Conservation (phyloP, 1,284 basidiomycete species). For the Cerioporus squamosus region DNA sequence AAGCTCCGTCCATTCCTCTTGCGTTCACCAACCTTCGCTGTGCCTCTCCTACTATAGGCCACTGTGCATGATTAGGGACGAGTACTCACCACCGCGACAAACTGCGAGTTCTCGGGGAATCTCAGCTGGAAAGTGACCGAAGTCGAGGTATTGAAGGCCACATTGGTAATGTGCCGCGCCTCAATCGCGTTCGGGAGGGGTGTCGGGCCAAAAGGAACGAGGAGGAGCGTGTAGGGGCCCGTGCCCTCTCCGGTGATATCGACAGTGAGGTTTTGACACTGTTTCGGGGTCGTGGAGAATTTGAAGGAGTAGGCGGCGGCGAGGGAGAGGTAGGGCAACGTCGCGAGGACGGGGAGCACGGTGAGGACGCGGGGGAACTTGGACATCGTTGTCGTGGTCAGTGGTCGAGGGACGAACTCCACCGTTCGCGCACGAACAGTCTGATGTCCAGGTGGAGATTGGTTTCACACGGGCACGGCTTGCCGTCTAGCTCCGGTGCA, state of each 20-base stretch:
- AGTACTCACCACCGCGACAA: slow-evolving; percentile 73
- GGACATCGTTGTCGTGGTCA: slow-evolving; percentile 3
- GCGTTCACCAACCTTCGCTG: background rate
- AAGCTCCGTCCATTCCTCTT: background rate
- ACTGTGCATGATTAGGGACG: background rate
- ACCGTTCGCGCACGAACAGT: background rate
- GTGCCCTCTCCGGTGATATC: slow-evolving; percentile 51
- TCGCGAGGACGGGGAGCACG: slow-evolving; percentile 13
- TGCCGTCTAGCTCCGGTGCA: background rate
- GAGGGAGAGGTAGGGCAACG: slow-evolving; percentile 24
- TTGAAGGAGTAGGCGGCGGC: slow-evolving; percentile 61
- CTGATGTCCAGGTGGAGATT: slow-evolving; percentile 1
- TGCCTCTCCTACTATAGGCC: background rate
- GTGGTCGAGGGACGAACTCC: slow-evolving; percentile 1
- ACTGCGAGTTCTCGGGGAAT: slow-evolving; percentile 69
- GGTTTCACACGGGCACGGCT: slow-evolving; percentile 4
- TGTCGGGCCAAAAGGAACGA: slow-evolving; percentile 68
- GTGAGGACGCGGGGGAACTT: background rate
- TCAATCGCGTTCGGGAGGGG: slow-evolving; percentile 66
- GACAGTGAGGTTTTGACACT: slow-evolving; percentile 67
- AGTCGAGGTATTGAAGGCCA: slow-evolving; percentile 50
- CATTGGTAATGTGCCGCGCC: slow-evolving; percentile 62
- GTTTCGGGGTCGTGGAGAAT: slow-evolving; percentile 58
- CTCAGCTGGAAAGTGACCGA: slow-evolving; percentile 60
- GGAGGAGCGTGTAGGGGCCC: slow-evolving; percentile 67